Evolutionary conservation across 495 filamentous ascomycete genomes (phyloP).

Genomic region (Lophiotrema nucula): DNA sequence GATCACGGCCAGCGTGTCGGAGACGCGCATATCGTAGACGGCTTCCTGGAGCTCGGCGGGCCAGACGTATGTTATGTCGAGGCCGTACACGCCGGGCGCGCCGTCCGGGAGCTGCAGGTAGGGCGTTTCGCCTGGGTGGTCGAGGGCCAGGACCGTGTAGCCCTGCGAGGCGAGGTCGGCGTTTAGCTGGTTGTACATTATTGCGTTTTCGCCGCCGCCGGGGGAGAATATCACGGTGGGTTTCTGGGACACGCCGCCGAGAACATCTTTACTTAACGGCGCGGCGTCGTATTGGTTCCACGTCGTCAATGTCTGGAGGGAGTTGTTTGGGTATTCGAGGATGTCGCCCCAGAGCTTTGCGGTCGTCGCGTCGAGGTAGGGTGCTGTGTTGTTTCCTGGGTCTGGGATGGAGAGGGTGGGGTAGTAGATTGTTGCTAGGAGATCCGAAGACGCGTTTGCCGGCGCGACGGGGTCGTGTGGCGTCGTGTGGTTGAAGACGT

Average conservation of each 20-base stretch:
- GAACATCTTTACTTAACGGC: neutral
- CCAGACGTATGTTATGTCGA: slow-evolving; percentile 9
- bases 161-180: slow-evolving; percentile 25
- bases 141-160: slow-evolving; percentile 21
- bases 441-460: neutral
- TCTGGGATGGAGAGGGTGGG: slow-evolving; percentile 2
- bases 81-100: slow-evolving; percentile 7
- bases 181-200: slow-evolving; percentile 11
- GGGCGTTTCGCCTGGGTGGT: slow-evolving; percentile 26
- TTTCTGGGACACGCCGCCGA: neutral
- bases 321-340: slow-evolving; percentile 3
- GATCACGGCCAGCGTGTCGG: slow-evolving; percentile 15
- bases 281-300: slow-evolving; percentile 5
- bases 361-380: slow-evolving; percentile 19
- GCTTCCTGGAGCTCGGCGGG: neutral
- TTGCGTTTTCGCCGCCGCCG: slow-evolving; percentile 10
- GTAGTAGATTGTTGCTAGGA: slow-evolving; percentile 19
- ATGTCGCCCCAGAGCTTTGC: slow-evolving; percentile 6
- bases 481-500: slow-evolving; percentile 28
- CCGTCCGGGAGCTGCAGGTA: slow-evolving; percentile 19
- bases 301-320: slow-evolving; percentile 12
- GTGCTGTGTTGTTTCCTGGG: slow-evolving; percentile 6
- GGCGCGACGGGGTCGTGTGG: slow-evolving; percentile 25
- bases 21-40: slow-evolving; percentile 8
- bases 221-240: slow-evolving; percentile 24